Evolutionary conservation across 139 green algal species (phyloP), one percentile per base, ranked within the genome.

Genomic region (Chlamydomonas sphaeroides): DNA sequence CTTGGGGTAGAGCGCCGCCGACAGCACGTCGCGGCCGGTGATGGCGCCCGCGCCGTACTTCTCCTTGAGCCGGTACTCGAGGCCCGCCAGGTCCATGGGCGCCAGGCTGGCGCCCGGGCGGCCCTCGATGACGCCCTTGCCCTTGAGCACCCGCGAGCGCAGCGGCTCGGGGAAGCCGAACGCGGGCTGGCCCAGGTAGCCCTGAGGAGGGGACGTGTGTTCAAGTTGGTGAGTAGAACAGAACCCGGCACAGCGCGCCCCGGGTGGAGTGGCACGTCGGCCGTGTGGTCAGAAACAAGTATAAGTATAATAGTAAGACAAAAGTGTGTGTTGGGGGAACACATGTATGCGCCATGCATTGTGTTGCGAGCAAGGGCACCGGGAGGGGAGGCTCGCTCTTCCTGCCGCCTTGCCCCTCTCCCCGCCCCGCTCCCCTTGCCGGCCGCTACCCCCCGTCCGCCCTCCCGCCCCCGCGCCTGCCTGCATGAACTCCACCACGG

Each of bases 81-180:
- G 85, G 53, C 82, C 84, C 4, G 79, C 69, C 61, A 98, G 85
- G 88, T 96, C 90, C 62, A 95, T 41, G 48, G 90, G 77, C 10
- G 82, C 79, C 61, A 98, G 84, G 56, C 61, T 85, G 45, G 90
- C 93, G 18, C 94, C 95, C 11, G 95, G 95, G 2, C 95, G 89
- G 41, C 94, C 95, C 75, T 95, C 86, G 51, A 96, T 90, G 18
- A 61, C 85, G 39, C 83, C 71, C 80, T 92, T 91, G 85, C 92
- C 94, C 91, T 97, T 96, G 32, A 98, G 76, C 38, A 95, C 85
- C 87, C 89, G 79, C 20, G 80, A 88, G 62, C 93, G 89, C 63
- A 98, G 86, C 5, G 94, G 94, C 89, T 98, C 95, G 17, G 96
- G 96, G 92, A 98, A 98, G 33, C 95, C 95, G 49, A 89, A 84